Evolutionary conservation across 371 early-diverging fungal species (phyloP).

Genomic region (Mucor ambiguus): DNA sequence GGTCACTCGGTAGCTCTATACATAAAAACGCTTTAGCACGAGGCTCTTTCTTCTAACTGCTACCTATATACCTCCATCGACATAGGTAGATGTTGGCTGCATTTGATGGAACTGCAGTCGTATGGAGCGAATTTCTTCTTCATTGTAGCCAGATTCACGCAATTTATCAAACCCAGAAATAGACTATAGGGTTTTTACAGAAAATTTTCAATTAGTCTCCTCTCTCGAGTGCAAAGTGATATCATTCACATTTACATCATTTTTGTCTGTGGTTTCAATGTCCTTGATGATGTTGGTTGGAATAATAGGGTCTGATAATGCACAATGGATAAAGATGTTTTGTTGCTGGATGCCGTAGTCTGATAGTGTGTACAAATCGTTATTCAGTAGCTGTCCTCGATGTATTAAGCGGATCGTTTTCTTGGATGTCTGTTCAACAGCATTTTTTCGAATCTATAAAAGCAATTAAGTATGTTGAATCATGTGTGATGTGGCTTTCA

Average conservation of each 20-base stretch:
- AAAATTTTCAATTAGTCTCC: neutral
- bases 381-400: conserved; percentile 19
- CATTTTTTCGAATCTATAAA: conserved; percentile 16
- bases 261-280: neutral
- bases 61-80: conserved; percentile 24
- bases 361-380: conserved; percentile 9
- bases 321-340: conserved; percentile 18
- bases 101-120: conserved; percentile 23
- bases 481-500: too few relatives aligned
- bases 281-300: conserved; percentile 9
- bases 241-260: conserved; percentile 2
- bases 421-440: conserved; percentile 12
- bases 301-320: conserved; percentile 20
- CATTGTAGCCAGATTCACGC: conserved; percentile 29
- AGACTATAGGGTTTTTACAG: too few relatives aligned
- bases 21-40: too few relatives aligned
- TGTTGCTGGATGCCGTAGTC: conserved; percentile 15
- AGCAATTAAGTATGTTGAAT: too few relatives aligned
- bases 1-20: conserved; percentile 15
- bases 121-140: conserved; percentile 30
- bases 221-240: neutral
- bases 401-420: conserved; percentile 23
- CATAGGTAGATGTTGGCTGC: conserved; percentile 14
- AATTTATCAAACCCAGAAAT: conserved; percentile 27
- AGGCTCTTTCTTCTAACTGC: too few relatives aligned